Evolutionary conservation across 2,329 filamentous ascomycete species (phyloP), one percentile per base, ranked within the genome.

Genomic region (Nigrospora osmanthi): DNA sequence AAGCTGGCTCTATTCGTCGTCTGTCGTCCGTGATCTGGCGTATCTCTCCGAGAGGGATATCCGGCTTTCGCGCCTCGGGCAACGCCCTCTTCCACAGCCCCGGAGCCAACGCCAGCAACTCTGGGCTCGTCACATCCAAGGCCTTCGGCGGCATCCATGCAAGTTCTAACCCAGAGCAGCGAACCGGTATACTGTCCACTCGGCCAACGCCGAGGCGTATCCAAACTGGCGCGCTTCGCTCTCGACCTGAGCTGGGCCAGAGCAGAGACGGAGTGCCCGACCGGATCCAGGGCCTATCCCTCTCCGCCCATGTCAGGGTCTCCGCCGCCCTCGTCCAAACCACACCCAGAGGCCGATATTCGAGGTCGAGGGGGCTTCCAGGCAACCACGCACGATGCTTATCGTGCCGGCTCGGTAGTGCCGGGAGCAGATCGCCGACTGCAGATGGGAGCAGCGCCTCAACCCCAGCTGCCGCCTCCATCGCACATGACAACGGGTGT

Each of bases 271-370:
- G 70, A 71, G 64, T 68, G 67, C 63, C 63, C 68, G 70, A 70
- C 72, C 69, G 72, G 70, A 58, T 69, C 69, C 60, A 71, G 71
- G 72, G 77, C 75, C 62, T 85, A 85, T 69, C 81, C 80, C 63
- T 85, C 81, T 73, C 81, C 81, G 70, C 81, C 81, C 74, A 85
- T 85, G 81, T 84, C 81, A 72, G 80, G 78, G 62, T 83, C 81
- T 71, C 78, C 80, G 58, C 73, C 73, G 56, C 69, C 75, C 57
- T 75, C 78, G 65, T 70, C 73, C 62, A 80, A 76, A 69, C 63
- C 67, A 70, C 72, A 72, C 62, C 73, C 69, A 65, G 76, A 80
- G 66, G 71, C 71, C 58, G 71, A 69, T 65, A 72, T 76, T 64
- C 71, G 73, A 64, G 68, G 70, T 59, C 73, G 75, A 58, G 68